Conservation (phyloP, 805 yeast species). For the Candida vartiovaarae region DNA sequence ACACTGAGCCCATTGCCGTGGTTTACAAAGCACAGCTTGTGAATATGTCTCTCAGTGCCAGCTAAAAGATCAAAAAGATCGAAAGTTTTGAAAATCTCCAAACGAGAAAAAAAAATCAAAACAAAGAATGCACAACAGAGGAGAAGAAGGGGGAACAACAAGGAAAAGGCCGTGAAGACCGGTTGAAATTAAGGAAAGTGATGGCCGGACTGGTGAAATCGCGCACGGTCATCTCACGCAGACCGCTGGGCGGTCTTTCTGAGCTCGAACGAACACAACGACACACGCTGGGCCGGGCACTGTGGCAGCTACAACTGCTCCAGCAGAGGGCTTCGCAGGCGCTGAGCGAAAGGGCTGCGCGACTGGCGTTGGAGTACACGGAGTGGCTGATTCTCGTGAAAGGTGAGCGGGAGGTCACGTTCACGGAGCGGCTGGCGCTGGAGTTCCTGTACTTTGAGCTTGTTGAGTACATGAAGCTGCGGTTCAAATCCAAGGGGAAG, state of each 20-base stretch:
- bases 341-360: background rate
- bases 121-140: background rate
- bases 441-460: background rate
- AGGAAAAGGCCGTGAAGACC: too few relatives aligned
- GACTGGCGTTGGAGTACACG: background rate
- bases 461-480: background rate
- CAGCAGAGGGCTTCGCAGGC: background rate
- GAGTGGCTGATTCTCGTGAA: background rate
- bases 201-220: too few relatives aligned
- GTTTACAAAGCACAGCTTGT: too few relatives aligned
- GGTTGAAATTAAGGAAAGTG: too few relatives aligned
- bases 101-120: background rate
- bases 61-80: too few relatives aligned
- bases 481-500: background rate
- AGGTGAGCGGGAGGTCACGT: background rate
- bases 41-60: too few relatives aligned
- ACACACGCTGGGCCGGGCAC: background rate
- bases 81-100: background rate
- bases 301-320: background rate
- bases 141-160: too few relatives aligned
- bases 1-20: conserved; percentile 63
- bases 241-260: background rate
- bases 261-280: background rate
- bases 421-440: background rate
- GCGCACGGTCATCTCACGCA: background rate